Percentiles rank a stretch among this genome's conserved stretches.
These are phyloP conservation scores for Metahyphopichia silvanorum DNA, from an alignment of 805 yeast species.

Conservation along the genomic window DNA sequence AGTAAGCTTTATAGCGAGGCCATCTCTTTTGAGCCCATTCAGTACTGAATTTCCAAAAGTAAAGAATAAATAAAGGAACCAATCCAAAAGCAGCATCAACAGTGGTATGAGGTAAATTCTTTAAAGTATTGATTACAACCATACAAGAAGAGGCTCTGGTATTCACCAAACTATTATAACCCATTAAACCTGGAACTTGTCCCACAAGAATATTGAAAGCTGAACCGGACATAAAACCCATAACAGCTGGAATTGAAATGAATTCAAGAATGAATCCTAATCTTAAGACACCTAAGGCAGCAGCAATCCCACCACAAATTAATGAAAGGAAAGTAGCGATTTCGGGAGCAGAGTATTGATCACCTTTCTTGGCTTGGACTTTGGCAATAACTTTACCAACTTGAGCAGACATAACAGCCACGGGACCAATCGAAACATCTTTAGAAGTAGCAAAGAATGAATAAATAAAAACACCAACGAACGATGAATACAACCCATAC, in stretches of 20 bases:
- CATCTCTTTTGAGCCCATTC: slow-evolving; percentile 58
- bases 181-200: slow-evolving; percentile 85
- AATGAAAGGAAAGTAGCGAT: slow-evolving; percentile 80
- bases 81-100: slow-evolving; percentile 90
- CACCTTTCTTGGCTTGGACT: slow-evolving; percentile 46
- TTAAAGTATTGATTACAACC: slow-evolving; percentile 69
- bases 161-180: slow-evolving; percentile 62
- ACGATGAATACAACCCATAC: slow-evolving; percentile 88
- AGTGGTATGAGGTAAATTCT: slow-evolving; percentile 64
- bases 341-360: slow-evolving; percentile 54
- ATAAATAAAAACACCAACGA: slow-evolving; percentile 85
- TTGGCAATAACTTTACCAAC: slow-evolving; percentile 72
- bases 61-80: slow-evolving; percentile 67
- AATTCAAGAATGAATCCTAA: slow-evolving; percentile 86
- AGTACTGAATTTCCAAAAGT: slow-evolving; percentile 64
- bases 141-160: slow-evolving; percentile 68
- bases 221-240: slow-evolving; percentile 95
- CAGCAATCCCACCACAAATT: slow-evolving; percentile 80
- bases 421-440: slow-evolving; percentile 95
- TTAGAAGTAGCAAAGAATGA: slow-evolving; percentile 92
- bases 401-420: slow-evolving; percentile 90
- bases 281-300: slow-evolving; percentile 78
- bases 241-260: slow-evolving; percentile 86
- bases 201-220: slow-evolving; percentile 81
- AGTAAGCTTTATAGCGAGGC: slow-evolving; percentile 53